These are phyloP conservation scores for Kokia cookei DNA, from an alignment of 441 rosid species.

Conservation along the genomic window DNA sequence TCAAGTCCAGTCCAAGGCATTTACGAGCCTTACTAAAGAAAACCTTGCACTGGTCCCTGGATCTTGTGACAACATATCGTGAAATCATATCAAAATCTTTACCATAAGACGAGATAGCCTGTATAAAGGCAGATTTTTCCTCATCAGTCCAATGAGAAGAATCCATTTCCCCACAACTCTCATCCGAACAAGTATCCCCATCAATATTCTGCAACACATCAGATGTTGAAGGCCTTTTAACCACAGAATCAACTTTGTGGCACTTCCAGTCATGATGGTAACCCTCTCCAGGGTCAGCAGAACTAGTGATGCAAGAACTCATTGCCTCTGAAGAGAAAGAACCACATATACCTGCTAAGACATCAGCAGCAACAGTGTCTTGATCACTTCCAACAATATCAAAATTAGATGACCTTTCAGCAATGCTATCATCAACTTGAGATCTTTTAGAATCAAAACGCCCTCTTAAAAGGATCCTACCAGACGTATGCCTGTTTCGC, in stretches of 20 bases:
- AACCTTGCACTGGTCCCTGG: slow-evolving; percentile 81
- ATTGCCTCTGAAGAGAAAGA: slow-evolving; percentile 87
- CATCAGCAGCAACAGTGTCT: slow-evolving; percentile 84
- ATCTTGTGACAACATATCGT: slow-evolving; percentile 56
- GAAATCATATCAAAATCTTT: slow-evolving; percentile 86
- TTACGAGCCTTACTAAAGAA: slow-evolving; percentile 93
- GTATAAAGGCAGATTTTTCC: slow-evolving; percentile 73
- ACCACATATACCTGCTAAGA: slow-evolving; percentile 75
- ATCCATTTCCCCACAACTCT: slow-evolving; percentile 84
- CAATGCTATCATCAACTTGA: slow-evolving; percentile 37
- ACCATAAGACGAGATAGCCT: slow-evolving; percentile 73
- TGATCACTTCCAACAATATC: slow-evolving; percentile 53
- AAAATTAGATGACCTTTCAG: slow-evolving; percentile 44
- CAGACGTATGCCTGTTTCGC: slow-evolving; percentile 33
- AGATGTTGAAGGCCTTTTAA: slow-evolving; percentile 46
- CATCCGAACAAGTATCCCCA: slow-evolving; percentile 90
- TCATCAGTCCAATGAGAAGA: slow-evolving; percentile 90
- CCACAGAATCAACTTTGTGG: slow-evolving; percentile 38
- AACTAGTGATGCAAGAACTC: slow-evolving; percentile 78
- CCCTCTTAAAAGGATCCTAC: slow-evolving; percentile 43
- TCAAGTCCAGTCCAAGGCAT: slow-evolving; percentile 80
- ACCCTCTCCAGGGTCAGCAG: slow-evolving; percentile 58
- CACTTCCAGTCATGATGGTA: slow-evolving; percentile 39
- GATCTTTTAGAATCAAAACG: slow-evolving; percentile 38
- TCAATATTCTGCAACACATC: slow-evolving; percentile 62